These are phyloP conservation scores for Dactylellina sp. DNA, from an alignment of 2,329 filamentous ascomycete species.

Conservation along the genomic window DNA sequence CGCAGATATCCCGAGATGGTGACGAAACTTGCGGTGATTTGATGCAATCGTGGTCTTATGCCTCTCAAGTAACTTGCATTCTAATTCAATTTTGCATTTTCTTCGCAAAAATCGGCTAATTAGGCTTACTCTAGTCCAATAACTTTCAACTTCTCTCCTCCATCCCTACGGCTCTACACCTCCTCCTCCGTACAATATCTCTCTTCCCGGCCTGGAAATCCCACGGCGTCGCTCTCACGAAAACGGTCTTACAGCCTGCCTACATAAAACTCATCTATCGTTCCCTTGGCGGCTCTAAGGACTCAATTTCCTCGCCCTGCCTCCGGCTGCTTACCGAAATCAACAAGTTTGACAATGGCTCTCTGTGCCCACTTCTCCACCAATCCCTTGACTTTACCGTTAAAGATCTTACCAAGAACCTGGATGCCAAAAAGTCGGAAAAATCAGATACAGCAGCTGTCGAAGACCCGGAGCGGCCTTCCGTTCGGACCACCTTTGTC, in stretches of 20 bases:
- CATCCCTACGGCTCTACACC: conserved; percentile 81
- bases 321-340: conserved; percentile 86
- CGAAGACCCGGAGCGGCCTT: conserved; percentile 77
- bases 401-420: conserved; percentile 81
- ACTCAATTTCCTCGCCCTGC: conserved; percentile 88
- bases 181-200: conserved; percentile 83
- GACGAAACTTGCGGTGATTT: conserved; percentile 79
- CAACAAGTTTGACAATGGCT: conserved; percentile 86
- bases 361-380: conserved; percentile 81
- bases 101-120: not conserved
- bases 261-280: conserved; percentile 84
- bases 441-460: conserved; percentile 70
- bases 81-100: not conserved
- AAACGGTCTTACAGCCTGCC: conserved; percentile 81
- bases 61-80: conserved; percentile 71
- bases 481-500: conserved; percentile 83
- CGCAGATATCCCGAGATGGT: conserved; percentile 68
- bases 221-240: conserved; percentile 81
- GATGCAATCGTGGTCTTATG: conserved; percentile 89
- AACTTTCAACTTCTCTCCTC: conserved; percentile 84
- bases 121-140: conserved; percentile 65
- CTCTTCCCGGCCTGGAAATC: conserved; percentile 78
- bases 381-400: conserved; percentile 81
- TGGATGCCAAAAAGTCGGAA: conserved; percentile 69
- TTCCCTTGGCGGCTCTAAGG: conserved; percentile 83